Evolutionary conservation across 192 early-diverging fungal genomes (phyloP).

Genomic region (Gorgonomyces haynaldii): DNA sequence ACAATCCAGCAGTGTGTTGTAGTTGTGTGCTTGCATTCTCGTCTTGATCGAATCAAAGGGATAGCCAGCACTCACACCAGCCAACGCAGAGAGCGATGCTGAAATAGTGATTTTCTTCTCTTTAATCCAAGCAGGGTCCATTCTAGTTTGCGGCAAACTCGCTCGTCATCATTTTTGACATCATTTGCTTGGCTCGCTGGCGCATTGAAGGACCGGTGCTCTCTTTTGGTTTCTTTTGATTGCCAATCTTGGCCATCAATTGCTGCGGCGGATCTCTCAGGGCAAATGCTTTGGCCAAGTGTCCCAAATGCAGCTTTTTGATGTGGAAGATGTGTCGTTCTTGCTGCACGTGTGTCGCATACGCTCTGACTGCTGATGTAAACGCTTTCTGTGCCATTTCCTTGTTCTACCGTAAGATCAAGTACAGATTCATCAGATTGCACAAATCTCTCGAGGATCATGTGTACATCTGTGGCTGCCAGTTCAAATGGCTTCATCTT

Average conservation of each 20-base stretch:
- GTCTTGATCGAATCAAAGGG: slow-evolving; percentile 92
- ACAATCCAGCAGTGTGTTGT: slow-evolving; percentile 65
- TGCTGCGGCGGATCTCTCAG: slow-evolving; percentile 80
- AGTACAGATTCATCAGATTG: slow-evolving; percentile 47
- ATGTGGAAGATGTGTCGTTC: slow-evolving; percentile 93
- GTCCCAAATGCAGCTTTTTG: slow-evolving; percentile 87
- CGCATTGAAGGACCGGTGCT: slow-evolving; percentile 1
- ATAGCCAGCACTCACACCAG: slow-evolving; percentile 1
- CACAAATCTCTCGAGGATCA: slow-evolving; percentile 64
- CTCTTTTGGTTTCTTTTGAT: neutral
- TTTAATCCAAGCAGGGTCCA: too few species aligned
- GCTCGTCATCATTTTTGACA: neutral
- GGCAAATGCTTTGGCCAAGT: slow-evolving; percentile 94
- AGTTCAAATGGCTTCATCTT: slow-evolving; percentile 31
- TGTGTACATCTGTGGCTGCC: slow-evolving; percentile 45
- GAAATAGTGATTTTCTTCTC: too few species aligned
- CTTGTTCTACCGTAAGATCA: slow-evolving; percentile 27
- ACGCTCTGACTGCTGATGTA: slow-evolving; percentile 79
- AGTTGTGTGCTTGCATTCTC: slow-evolving; percentile 88
- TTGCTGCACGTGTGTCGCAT: slow-evolving; percentile 76
- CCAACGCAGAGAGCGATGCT: neutral
- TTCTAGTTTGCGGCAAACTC: slow-evolving; percentile 9
- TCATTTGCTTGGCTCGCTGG: slow-evolving; percentile 1
- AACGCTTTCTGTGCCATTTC: slow-evolving; percentile 70
- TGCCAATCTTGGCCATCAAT: slow-evolving; percentile 14